A percentile compares a stretch with the other conserved stretches of the same genome.
Evolutionary conservation across 768 basidiomycete species (phyloP).

Genomic region (Daedaleopsis nitida): DNA sequence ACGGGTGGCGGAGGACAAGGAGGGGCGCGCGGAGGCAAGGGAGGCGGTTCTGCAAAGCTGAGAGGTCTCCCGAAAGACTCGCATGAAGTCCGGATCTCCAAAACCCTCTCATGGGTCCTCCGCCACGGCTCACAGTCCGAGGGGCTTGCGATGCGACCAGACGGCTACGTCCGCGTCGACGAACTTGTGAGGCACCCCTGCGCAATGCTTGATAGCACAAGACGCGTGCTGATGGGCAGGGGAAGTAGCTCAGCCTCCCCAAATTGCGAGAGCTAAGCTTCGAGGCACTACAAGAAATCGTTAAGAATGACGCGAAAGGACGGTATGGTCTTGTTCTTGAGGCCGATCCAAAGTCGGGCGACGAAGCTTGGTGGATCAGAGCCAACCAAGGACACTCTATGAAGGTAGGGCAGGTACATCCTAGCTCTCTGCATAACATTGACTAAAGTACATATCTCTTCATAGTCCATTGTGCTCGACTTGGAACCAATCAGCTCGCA

Average conservation of each 20-base stretch:
- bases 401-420: conserved; percentile 46
- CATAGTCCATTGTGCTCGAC: conserved; percentile 69
- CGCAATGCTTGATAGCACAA: not conserved
- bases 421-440: not conserved
- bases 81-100: conserved; percentile 72
- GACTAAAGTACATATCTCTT: not conserved
- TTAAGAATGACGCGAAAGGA: conserved; percentile 65
- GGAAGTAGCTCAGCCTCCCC: conserved; percentile 63
- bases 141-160: conserved; percentile 71
- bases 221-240: conserved; percentile 6
- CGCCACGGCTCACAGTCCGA: conserved; percentile 85
- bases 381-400: conserved; percentile 92
- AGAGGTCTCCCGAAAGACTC: conserved; percentile 63
- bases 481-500: conserved; percentile 57
- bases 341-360: conserved; percentile 34
- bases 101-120: conserved; percentile 89
- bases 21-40: conserved; percentile 1
- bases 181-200: conserved; percentile 74
- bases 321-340: conserved; percentile 64
- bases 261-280: conserved; percentile 66
- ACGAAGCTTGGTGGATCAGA: conserved; percentile 77
- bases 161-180: conserved; percentile 82
- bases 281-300: conserved; percentile 57
- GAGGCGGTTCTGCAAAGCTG: conserved; percentile 41
- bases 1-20: not conserved